Evolutionary conservation across 2,329 filamentous ascomycete genomes (phyloP).

Genomic region (Fusarium brachygibbosum): DNA sequence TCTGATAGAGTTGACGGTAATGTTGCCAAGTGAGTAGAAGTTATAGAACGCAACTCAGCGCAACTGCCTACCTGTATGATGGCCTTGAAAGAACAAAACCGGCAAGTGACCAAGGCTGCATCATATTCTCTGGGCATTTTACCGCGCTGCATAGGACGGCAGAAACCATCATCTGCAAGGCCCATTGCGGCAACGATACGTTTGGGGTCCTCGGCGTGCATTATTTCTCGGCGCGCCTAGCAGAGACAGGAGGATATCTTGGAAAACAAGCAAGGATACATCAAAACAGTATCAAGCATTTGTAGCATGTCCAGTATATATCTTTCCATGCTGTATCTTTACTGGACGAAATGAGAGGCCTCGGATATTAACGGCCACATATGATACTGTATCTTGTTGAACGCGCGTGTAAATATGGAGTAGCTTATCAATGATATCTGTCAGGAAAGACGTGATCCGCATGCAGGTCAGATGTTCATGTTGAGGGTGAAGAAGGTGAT

Average conservation of each 20-base stretch:
- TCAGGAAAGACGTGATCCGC: conserved; percentile 8
- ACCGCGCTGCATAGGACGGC: neutral
- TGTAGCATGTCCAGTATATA: neutral
- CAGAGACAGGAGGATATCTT: conserved; percentile 6
- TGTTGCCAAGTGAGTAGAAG: neutral
- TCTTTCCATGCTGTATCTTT: neutral
- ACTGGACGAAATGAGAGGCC: conserved; percentile 8
- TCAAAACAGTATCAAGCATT: neutral
- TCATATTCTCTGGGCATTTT: conserved; percentile 25
- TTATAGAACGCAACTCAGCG: neutral
- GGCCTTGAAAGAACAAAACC: conserved; percentile 5
- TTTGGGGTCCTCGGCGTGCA: conserved; percentile 14
- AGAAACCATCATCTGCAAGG: neutral
- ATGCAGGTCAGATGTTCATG: conserved; percentile 25
- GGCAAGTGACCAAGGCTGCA: conserved; percentile 11
- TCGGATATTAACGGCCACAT: conserved; percentile 11
- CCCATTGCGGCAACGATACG: conserved; percentile 10
- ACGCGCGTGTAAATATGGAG: conserved; percentile 25
- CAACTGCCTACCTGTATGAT: neutral
- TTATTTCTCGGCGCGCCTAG: neutral
- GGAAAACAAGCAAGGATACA: neutral
- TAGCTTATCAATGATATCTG: conserved; percentile 1
- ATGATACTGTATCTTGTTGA: conserved; percentile 12
- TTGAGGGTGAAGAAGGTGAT: neutral
- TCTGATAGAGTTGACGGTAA: neutral